These are phyloP conservation scores for Earliella scabrosa DNA, from an alignment of 1,284 basidiomycete genomes.

Conservation along the genomic window DNA sequence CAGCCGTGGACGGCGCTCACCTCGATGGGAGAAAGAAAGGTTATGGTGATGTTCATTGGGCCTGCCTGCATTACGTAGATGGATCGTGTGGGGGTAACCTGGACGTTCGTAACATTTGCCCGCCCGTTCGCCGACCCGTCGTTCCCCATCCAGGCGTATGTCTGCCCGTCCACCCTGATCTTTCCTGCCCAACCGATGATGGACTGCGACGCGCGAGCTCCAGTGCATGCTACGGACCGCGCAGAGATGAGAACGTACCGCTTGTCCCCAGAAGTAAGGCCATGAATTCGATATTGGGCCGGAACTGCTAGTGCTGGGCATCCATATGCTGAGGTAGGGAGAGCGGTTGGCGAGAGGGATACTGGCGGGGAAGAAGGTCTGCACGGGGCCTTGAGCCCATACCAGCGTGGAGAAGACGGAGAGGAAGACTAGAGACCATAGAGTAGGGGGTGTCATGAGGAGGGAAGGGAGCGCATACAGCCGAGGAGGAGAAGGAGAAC, in stretches of 20 bases:
- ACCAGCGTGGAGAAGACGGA: slow-evolving; percentile 10
- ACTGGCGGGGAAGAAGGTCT: slow-evolving; percentile 13
- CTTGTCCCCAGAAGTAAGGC: slow-evolving; percentile 21
- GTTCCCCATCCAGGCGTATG: slow-evolving; percentile 26
- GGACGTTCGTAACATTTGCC: slow-evolving; percentile 13
- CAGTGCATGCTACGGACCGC: neutral
- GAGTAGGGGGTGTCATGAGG: neutral
- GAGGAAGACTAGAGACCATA: slow-evolving; percentile 13
- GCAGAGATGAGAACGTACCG: neutral
- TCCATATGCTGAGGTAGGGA: slow-evolving; percentile 24
- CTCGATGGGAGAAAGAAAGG: slow-evolving; percentile 29
- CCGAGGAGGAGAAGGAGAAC: neutral
- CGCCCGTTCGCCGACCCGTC: neutral
- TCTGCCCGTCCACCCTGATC: slow-evolving; percentile 25
- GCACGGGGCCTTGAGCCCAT: neutral
- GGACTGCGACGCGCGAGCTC: neutral
- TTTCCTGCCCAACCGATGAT: slow-evolving; percentile 25
- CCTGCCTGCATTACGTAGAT: slow-evolving; percentile 25
- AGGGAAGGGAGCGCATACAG: neutral
- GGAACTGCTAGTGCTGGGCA: neutral
- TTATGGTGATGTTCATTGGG: slow-evolving; percentile 25
- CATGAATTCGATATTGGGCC: slow-evolving; percentile 10
- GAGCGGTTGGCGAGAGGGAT: slow-evolving; percentile 22
- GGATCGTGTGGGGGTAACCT: slow-evolving; percentile 22
- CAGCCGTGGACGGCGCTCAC: slow-evolving; percentile 4